These are phyloP conservation scores for Capsicum pubescens DNA, from an alignment of 257 asterid genomes.

Conservation along the genomic window DNA sequence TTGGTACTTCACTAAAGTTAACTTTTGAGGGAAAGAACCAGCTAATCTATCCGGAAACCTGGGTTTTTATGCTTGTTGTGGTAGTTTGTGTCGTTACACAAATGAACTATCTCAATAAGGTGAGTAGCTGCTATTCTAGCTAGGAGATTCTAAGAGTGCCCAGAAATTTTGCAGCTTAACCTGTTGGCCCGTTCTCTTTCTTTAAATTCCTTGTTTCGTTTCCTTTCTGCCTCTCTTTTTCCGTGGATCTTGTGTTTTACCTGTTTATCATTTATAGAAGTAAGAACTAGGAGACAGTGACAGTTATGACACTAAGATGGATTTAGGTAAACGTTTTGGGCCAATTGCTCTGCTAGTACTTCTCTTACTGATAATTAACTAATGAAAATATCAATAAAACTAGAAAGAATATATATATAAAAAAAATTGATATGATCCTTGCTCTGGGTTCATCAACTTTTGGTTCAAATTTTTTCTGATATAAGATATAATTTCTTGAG, in stretches of 20 bases:
- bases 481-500: background rate
- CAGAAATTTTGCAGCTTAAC: background rate
- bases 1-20: constrained; percentile 80
- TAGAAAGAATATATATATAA: background rate
- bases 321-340: background rate
- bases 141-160: background rate
- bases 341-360: background rate
- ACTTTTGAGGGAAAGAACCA: constrained; percentile 89
- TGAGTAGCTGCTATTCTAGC: constrained; percentile 33
- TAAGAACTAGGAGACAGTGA: background rate
- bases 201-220: background rate
- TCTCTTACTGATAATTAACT: background rate
- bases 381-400: background rate
- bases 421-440: background rate
- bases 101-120: constrained; percentile 96
- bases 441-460: background rate
- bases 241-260: background rate
- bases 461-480: background rate
- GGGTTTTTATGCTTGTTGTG: constrained; percentile 76
- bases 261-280: background rate
- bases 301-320: background rate
- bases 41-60: constrained; percentile 74
- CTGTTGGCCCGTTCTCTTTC: background rate
- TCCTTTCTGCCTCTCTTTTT: background rate
- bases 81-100: constrained; percentile 79